A percentile compares a stretch with the other conserved stretches of the same genome.
Conservation (phyloP, 352 stramenopile species). For the Globisporangium iwayamae region DNA sequence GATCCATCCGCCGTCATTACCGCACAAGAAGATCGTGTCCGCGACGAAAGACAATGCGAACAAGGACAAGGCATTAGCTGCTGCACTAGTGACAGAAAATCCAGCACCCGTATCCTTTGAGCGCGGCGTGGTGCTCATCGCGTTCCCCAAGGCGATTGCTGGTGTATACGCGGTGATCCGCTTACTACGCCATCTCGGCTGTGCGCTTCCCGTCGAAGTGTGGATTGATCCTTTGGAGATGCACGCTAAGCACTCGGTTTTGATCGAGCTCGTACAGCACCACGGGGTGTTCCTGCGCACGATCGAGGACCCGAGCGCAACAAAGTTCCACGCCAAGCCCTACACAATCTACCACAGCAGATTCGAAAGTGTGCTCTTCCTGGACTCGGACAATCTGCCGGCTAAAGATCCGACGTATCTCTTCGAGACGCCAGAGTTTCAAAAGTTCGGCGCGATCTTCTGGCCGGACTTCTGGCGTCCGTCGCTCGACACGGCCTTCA, state of each 20-base stretch:
- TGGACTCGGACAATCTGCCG: slow-evolving; percentile 83
- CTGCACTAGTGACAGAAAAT: not conserved
- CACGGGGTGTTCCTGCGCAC: slow-evolving; percentile 56
- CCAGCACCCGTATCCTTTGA: slow-evolving; percentile 9
- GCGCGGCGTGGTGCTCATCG: slow-evolving; percentile 67
- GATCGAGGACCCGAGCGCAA: slow-evolving; percentile 57
- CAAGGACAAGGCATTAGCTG: slow-evolving; percentile 9
- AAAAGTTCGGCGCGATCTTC: slow-evolving; percentile 62
- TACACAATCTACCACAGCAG: slow-evolving; percentile 73
- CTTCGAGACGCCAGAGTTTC: slow-evolving; percentile 67
- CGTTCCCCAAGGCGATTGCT: slow-evolving; percentile 61
- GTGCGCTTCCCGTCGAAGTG: slow-evolving; percentile 44
- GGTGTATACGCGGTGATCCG: slow-evolving; percentile 71
- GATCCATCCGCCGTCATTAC: not conserved
- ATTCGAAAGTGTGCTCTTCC: slow-evolving; percentile 76
- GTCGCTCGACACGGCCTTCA: slow-evolving; percentile 55
- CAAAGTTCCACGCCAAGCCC: slow-evolving; percentile 74
- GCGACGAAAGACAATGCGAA: not conserved
- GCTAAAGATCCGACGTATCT: slow-evolving; percentile 78
- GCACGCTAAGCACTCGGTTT: slow-evolving; percentile 46
- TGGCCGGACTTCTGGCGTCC: slow-evolving; percentile 86
- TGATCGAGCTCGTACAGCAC: slow-evolving; percentile 46
- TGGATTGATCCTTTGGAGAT: slow-evolving; percentile 60
- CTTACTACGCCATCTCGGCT: slow-evolving; percentile 43
- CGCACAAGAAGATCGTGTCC: not conserved